These are phyloP conservation scores for Brassica carinata DNA, from an alignment of 345 rosid genomes.

Conservation along the genomic window DNA sequence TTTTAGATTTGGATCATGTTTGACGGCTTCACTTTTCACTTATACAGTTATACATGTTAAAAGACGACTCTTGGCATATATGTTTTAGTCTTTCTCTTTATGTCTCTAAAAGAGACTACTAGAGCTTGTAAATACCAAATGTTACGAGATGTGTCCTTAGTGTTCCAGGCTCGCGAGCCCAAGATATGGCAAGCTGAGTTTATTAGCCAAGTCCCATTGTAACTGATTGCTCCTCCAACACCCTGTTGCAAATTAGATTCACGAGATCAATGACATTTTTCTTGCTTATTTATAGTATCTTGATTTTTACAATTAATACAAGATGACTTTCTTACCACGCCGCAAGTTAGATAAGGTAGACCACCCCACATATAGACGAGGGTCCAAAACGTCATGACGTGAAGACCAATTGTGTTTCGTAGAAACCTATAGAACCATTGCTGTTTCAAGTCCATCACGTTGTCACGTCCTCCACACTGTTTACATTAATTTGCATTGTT, in stretches of 20 bases:
- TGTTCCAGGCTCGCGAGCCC: constrained; percentile 82
- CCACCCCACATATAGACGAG: constrained; percentile 64
- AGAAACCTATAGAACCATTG: constrained; percentile 75
- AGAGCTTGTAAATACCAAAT: constrained; percentile 51
- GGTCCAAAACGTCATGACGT: constrained; percentile 57
- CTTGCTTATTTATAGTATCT: too few relatives aligned
- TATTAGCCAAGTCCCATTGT: constrained; percentile 74
- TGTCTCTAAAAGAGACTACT: background rate
- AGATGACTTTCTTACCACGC: constrained; percentile 54
- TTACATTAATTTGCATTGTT: background rate
- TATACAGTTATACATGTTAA: too few relatives aligned
- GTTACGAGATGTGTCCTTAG: constrained; percentile 77
- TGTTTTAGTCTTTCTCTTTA: background rate
- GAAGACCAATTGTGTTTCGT: constrained; percentile 54
- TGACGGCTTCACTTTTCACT: too few relatives aligned
- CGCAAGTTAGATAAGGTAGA: constrained; percentile 75
- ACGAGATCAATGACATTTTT: constrained; percentile 26
- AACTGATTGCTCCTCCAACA: constrained; percentile 57
- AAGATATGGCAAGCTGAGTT: constrained; percentile 84
- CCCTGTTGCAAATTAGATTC: constrained; percentile 45
- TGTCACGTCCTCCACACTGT: constrained; percentile 53
- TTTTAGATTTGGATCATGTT: too few relatives aligned
- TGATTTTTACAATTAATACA: too few relatives aligned
- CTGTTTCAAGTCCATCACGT: constrained; percentile 78
- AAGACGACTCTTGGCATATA: background rate